Percentiles rank a stretch among this genome's conserved stretches.
Evolutionary conservation across 805 yeast species (phyloP).

Genomic region (Ogataea saltuana): DNA sequence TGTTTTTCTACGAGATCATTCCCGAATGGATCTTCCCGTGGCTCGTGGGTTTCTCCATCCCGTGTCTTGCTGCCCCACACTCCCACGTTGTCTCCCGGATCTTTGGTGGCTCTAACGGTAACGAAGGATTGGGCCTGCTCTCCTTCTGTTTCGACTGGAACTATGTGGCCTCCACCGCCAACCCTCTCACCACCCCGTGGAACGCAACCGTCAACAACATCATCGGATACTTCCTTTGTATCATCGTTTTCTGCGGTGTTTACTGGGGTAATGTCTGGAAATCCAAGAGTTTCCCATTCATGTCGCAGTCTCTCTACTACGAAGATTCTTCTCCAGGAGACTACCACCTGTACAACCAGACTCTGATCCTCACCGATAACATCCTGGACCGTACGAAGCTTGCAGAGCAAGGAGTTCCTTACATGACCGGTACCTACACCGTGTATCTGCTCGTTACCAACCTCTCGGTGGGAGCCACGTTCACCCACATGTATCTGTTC

Average conservation of each 20-base stretch:
- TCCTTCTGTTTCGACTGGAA: conserved; percentile 38
- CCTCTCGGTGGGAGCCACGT: conserved; percentile 36
- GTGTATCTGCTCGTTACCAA: conserved; percentile 36
- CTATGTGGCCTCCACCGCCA: conserved; percentile 31
- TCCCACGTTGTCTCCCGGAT: conserved; percentile 31
- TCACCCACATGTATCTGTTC: conserved; percentile 35
- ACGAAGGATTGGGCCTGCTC: conserved; percentile 34
- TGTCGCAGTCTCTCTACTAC: conserved; percentile 34
- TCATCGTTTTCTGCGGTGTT: conserved; percentile 31
- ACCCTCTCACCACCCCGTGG: conserved; percentile 34
- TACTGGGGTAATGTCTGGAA: conserved; percentile 38
- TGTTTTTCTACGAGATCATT: conserved; percentile 34
- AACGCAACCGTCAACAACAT: conserved; percentile 33
- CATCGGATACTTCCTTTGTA: conserved; percentile 33
- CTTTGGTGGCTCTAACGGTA: conserved; percentile 37
- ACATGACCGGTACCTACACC: conserved; percentile 34
- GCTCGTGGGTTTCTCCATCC: conserved; percentile 35
- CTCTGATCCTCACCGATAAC: conserved; percentile 28
- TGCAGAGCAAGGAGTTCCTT: conserved; percentile 33
- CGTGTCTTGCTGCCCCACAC: conserved; percentile 32
- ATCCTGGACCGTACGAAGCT: conserved; percentile 28
- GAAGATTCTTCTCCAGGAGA: conserved; percentile 27
- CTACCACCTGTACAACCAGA: conserved; percentile 34
- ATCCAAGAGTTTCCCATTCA: conserved; percentile 36
- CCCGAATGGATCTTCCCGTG: conserved; percentile 36